Evolutionary conservation across 441 rosid species (phyloP).

Genomic region (Pelargonium citronellum): DNA sequence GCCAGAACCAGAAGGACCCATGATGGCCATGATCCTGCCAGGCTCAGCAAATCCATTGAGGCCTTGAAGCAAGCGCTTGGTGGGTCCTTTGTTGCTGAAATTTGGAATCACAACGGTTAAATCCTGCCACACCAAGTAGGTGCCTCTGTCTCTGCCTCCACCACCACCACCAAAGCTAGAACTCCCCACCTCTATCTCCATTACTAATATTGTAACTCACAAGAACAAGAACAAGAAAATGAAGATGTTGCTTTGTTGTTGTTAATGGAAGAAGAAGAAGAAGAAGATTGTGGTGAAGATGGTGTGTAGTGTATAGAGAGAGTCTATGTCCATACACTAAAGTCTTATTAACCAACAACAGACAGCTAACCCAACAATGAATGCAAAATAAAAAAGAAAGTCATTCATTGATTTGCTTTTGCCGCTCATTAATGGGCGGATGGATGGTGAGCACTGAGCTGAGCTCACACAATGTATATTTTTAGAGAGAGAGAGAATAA

Average conservation of each 20-base stretch:
- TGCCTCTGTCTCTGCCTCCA: background rate
- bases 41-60: too few species aligned
- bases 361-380: background rate
- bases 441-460: background rate
- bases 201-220: background rate
- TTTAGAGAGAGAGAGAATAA: background rate
- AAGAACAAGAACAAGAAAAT: background rate
- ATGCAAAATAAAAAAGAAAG: background rate
- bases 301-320: too few species aligned
- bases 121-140: slow-evolving; percentile 70
- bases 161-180: background rate
- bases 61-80: slow-evolving; percentile 37
- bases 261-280: too few species aligned
- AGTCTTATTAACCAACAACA: too few species aligned
- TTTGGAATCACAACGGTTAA: slow-evolving; percentile 68
- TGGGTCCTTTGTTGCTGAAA: slow-evolving; percentile 52
- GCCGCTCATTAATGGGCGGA: too few species aligned
- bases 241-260: too few species aligned
- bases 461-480: background rate
- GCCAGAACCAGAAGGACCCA: too few species aligned
- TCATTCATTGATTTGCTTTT: too few species aligned
- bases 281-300: too few species aligned
- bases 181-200: slow-evolving; percentile 4
- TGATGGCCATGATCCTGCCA: too few species aligned
- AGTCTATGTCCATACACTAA: too few species aligned